phyloP scores from a whole-genome alignment of 2,329 filamentous ascomycete genomes.

The Colletotrichum tanaceti region DNA sequence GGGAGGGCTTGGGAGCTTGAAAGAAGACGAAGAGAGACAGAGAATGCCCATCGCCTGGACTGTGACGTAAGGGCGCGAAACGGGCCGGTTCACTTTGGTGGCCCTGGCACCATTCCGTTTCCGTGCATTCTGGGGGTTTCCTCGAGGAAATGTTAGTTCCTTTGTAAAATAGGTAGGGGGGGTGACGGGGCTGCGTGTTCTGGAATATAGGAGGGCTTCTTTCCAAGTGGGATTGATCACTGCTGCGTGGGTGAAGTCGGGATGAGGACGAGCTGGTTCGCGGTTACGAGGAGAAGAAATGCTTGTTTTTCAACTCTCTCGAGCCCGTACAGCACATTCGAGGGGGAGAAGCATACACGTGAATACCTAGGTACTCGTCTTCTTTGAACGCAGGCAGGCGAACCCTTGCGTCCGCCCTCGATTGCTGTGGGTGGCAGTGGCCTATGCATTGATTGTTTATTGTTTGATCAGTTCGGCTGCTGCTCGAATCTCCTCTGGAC shows the following conservation, averaged over 20 bases:
- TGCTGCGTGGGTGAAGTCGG: neutral
- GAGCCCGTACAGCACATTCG: neutral
- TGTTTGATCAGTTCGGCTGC: neutral
- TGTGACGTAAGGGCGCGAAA: conserved; percentile 25
- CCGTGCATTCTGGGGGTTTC: neutral
- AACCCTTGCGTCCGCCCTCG: neutral
- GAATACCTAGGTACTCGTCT: no score
- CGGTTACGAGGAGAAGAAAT: neutral
- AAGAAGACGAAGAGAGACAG: no score
- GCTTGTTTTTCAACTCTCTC: neutral
- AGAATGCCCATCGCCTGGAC: conserved; percentile 14
- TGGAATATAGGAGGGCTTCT: no score
- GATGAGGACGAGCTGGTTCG: neutral
- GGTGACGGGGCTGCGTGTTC: no score
- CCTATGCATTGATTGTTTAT: conserved; percentile 1
- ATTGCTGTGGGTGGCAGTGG: neutral
- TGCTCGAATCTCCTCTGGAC: neutral
- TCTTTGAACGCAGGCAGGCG: neutral
- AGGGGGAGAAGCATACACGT: no score
- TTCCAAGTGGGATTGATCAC: no score
- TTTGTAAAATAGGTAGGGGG: no score
- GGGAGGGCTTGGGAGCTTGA: neutral
- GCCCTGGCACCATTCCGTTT: neutral
- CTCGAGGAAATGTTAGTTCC: no score
- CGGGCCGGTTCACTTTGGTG: conserved; percentile 18